Percentiles rank a stretch among this genome's conserved stretches.
Evolutionary conservation across 257 asterid genomes (phyloP).

Genomic region (Solanum megistacrolobum): DNA sequence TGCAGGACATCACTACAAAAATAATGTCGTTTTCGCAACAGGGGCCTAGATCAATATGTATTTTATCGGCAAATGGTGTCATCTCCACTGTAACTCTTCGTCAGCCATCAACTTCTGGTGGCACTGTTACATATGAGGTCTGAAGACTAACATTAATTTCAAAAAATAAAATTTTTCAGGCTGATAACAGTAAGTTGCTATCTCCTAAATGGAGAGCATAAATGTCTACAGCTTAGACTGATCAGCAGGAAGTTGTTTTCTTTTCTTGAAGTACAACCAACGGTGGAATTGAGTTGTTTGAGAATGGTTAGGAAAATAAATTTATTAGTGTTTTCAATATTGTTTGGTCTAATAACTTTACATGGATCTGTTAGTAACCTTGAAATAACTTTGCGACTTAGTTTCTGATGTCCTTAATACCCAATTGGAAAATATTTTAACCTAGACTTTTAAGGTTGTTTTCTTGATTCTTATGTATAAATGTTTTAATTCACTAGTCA

Average conservation of each 20-base stretch:
- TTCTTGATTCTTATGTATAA: neutral
- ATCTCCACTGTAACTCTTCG: conserved; percentile 58
- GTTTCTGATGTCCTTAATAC: neutral
- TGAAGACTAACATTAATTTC: conserved; percentile 5
- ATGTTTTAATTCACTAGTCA: neutral
- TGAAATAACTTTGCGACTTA: neutral
- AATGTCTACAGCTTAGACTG: neutral
- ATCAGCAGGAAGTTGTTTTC: neutral
- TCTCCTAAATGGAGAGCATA: neutral
- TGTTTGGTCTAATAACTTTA: neutral
- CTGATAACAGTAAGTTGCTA: neutral
- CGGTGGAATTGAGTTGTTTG: neutral
- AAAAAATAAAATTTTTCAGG: neutral
- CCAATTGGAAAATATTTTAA: neutral
- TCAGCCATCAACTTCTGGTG: conserved; percentile 52
- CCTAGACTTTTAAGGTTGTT: neutral
- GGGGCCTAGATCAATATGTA: conserved; percentile 51
- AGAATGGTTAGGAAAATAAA: neutral
- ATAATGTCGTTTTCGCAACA: conserved; percentile 49
- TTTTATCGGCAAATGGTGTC: conserved; percentile 68
- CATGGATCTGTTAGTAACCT: neutral
- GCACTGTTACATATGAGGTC: conserved; percentile 80
- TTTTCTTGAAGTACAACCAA: neutral
- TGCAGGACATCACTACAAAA: conserved; percentile 68
- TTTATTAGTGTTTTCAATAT: neutral